Evolutionary conservation across 805 yeast species (phyloP), one percentile per base, ranked within the genome.

Genomic region (Ogataea saltuana): DNA sequence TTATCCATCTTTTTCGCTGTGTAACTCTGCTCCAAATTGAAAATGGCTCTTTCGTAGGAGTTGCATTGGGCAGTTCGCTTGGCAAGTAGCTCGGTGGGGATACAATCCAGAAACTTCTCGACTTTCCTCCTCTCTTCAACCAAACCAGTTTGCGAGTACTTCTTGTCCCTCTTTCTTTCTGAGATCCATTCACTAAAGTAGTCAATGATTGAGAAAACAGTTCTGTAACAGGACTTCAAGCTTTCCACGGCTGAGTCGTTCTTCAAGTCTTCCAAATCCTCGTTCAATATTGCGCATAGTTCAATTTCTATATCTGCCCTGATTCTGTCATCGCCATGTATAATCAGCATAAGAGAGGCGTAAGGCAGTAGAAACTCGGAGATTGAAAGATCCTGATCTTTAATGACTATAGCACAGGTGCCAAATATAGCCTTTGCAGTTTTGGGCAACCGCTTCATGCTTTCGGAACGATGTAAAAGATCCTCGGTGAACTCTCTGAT

Each of bases 1-100:
- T 71, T 59, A 15, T 55, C 69, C 49, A 68, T 61, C 25, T 45
- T 55, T 34, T 22, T 60, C 48, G 39, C 51, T 27, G 89, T 67
- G 46, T 76, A 77, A 47, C 85, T 80, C 55, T 87, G 87, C 53
- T 93, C 99, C 55, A 87, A 70, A 59, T 88, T 88, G 40, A 90
- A 68, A 6, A 91, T 80, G 0, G 98, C 89, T 34, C 98, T 71
- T 50, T 95, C 97, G 58, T 80, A 88, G 0, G 95, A 82, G 34
- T 81, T 86, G 47, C 95, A 86, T 50, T 88, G 88, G 1, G 88
- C 75, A 0, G 97, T 85, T 40, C 93, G 72, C 26, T 74, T 70
- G 0, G 96, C 97, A 54, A 93, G 70, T 17, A 85, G 58, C 27
- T 78, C 81, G 21, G 82, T 78, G 0, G 96, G 86, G 8, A 90